These are phyloP conservation scores for Leishmania guyanensis DNA, from an alignment of 208 protist species.

Conservation along the genomic window DNA sequence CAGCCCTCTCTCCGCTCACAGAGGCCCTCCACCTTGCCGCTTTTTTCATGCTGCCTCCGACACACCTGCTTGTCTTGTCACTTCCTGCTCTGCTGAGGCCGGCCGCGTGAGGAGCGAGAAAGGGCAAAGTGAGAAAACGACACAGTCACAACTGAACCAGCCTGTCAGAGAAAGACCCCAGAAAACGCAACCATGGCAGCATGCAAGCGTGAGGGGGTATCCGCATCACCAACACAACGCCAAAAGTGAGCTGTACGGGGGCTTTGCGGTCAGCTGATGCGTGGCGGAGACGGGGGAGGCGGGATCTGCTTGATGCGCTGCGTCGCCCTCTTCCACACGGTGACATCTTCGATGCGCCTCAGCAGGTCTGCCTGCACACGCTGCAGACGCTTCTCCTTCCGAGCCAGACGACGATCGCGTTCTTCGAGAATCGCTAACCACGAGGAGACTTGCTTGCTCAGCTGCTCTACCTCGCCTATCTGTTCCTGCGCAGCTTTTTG, in stretches of 20 bases:
- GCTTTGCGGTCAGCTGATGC: conserved; percentile 9
- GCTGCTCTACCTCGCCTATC: conserved; percentile 68
- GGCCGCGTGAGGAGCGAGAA: background rate
- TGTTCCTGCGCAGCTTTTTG: conserved; percentile 58
- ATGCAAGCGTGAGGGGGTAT: background rate
- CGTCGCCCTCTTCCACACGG: conserved; percentile 41
- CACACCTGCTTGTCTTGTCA: background rate
- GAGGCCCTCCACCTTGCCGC: background rate
- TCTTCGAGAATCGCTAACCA: conserved; percentile 81
- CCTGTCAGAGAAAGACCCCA: background rate
- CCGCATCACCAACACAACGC: background rate
- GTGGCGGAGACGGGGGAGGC: conserved; percentile 35
- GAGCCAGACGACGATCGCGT: conserved; percentile 49
- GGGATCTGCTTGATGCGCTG: conserved; percentile 36
- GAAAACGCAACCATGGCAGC: no score
- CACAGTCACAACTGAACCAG: background rate
- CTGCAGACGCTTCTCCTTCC: conserved; percentile 70
- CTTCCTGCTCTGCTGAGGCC: background rate
- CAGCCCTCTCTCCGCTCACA: background rate
- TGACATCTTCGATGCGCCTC: conserved; percentile 59
- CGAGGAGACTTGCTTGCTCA: conserved; percentile 61
- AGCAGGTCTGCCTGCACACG: conserved; percentile 61
- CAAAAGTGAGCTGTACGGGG: background rate
- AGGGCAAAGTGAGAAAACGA: background rate
- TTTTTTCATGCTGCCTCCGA: background rate